These are phyloP conservation scores for Cadophora gregata DNA, from an alignment of 2,329 filamentous ascomycete species.

Conservation along the genomic window DNA sequence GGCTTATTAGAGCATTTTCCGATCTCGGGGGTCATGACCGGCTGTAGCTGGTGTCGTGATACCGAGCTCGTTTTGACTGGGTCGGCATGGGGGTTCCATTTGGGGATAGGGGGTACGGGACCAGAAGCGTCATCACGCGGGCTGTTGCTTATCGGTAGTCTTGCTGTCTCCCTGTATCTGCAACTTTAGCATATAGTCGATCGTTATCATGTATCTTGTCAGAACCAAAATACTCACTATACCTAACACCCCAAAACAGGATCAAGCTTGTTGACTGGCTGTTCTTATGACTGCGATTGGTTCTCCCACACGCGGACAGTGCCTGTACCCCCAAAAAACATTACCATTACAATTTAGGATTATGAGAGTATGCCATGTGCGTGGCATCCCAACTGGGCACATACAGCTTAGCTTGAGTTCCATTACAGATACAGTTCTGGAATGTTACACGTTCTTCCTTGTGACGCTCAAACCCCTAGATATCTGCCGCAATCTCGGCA, in stretches of 20 bases:
- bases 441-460: not conserved
- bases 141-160: not conserved
- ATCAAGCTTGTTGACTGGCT: not conserved
- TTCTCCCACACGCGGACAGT: too few species aligned
- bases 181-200: not conserved
- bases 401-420: not conserved
- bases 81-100: not conserved
- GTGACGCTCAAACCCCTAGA: not conserved
- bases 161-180: not conserved
- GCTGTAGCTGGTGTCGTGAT: constrained; percentile 1
- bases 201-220: not conserved
- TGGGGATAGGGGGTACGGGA: not conserved
- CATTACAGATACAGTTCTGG: not conserved
- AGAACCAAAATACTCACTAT: not conserved
- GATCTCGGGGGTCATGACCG: not conserved
- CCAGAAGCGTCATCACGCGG: not conserved
- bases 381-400: not conserved
- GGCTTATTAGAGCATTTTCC: constrained; percentile 9
- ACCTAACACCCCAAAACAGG: not conserved
- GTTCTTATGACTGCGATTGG: not conserved
- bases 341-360: not conserved
- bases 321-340: not conserved
- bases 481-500: not conserved
- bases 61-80: not conserved
- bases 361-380: not conserved